A percentile compares a stretch with the other conserved stretches of the same genome.
Conservation (phyloP, 169 alveolate species). For the Plasmodium berghei region DNA sequence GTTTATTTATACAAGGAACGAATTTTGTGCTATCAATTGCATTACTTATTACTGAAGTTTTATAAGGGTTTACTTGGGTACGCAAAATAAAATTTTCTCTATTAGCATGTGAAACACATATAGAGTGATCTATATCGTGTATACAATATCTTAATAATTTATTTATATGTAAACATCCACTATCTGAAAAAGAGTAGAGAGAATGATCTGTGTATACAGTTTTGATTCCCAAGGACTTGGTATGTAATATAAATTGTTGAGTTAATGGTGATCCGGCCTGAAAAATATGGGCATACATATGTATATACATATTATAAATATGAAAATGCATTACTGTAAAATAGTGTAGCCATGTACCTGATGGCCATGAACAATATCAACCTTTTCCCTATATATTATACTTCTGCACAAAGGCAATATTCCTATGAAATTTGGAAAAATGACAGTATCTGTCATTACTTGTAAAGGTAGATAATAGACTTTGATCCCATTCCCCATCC, state of each 20-base stretch:
- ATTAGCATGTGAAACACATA: constrained; percentile 96
- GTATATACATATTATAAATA: neutral
- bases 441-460: constrained; percentile 89
- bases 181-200: constrained; percentile 96
- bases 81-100: constrained; percentile 97
- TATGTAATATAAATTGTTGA: constrained; percentile 74
- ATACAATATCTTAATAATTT: constrained; percentile 87
- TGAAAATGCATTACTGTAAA: neutral
- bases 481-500: constrained; percentile 97
- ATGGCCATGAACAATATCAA: constrained; percentile 94
- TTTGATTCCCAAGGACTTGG: constrained; percentile 82
- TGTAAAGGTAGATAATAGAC: constrained; percentile 96
- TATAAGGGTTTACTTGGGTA: constrained; percentile 93
- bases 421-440: constrained; percentile 79
- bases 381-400: constrained; percentile 95
- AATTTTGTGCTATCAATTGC: constrained; percentile 87
- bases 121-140: constrained; percentile 89
- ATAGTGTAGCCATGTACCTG: constrained; percentile 64
- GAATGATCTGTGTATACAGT: constrained; percentile 99
- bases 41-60: constrained; percentile 92
- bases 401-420: constrained; percentile 89
- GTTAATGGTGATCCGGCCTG: constrained; percentile 72
- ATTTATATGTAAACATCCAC: constrained; percentile 95
- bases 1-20: constrained; percentile 81
- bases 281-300: neutral